phyloP scores from a whole-genome alignment of 2,329 filamentous ascomycete species.

The Colletotrichum sp. region DNA sequence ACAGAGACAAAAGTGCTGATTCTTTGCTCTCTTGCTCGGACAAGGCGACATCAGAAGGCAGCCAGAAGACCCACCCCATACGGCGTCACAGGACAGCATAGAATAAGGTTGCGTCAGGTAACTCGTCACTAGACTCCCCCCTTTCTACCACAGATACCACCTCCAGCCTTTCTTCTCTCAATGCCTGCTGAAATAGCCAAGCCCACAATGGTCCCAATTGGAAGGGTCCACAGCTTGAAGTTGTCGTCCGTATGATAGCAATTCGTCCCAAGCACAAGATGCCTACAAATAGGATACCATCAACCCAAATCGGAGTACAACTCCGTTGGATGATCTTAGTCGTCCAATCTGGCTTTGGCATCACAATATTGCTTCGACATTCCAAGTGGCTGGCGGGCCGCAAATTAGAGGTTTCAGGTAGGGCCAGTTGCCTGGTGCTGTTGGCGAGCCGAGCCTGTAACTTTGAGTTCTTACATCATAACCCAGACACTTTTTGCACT shows the following conservation, averaged over 20 bases:
- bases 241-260: background rate
- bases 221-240: background rate
- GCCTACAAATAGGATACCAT: background rate
- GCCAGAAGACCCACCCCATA: background rate
- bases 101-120: background rate
- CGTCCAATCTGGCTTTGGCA: background rate
- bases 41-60: background rate
- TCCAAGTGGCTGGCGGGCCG: background rate
- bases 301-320: background rate
- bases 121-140: background rate
- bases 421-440: background rate
- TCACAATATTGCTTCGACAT: background rate
- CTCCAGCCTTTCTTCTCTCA: background rate
- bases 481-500: background rate
- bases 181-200: background rate
- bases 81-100: background rate
- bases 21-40: background rate
- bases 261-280: background rate
- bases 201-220: background rate
- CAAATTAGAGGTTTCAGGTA: constrained; percentile 2
- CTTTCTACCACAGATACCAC: background rate
- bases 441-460: background rate
- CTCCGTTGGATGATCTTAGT: background rate
- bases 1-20: background rate
- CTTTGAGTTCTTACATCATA: background rate